Conservation (phyloP, 106 monocot genomes). For the Acorus calamus region DNA sequence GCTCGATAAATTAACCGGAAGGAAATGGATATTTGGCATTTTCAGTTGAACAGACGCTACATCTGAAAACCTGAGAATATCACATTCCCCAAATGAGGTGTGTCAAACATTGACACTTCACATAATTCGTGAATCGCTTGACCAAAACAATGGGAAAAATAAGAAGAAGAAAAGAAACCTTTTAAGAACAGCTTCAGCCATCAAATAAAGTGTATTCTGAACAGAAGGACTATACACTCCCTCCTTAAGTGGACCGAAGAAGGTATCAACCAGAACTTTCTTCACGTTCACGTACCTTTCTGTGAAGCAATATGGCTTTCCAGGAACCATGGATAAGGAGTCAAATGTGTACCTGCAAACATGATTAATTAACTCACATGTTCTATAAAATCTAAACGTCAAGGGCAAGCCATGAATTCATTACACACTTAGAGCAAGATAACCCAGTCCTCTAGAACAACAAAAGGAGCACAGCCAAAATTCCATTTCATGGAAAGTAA, state of each 20-base stretch:
- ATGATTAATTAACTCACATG: conserved; percentile 2
- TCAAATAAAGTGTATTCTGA: conserved; percentile 79
- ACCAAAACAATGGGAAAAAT: neutral
- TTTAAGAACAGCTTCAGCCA: conserved; percentile 71
- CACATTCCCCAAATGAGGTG: conserved; percentile 2
- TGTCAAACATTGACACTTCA: neutral
- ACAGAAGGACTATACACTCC: conserved; percentile 95
- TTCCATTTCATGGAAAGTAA: no score
- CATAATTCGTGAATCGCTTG: neutral
- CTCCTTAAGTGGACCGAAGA: conserved; percentile 50
- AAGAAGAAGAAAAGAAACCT: conserved; percentile 22
- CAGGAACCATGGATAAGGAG: conserved; percentile 36
- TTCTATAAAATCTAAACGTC: no score
- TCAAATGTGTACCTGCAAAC: conserved; percentile 53
- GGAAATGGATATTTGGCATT: conserved; percentile 93
- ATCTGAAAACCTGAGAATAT: conserved; percentile 42
- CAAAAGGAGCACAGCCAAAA: no score
- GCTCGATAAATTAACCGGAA: conserved; percentile 69
- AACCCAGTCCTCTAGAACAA: no score
- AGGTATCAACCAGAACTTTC: conserved; percentile 47
- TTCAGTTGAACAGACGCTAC: conserved; percentile 51
- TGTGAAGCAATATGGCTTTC: conserved; percentile 50
- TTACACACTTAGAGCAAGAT: no score
- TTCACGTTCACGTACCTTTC: conserved; percentile 51
- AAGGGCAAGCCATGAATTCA: no score